Percentiles rank a stretch among this genome's conserved stretches.
Evolutionary conservation across 129 eudicot species (phyloP).

Genomic region (carrot (Daucus carota)): DNA sequence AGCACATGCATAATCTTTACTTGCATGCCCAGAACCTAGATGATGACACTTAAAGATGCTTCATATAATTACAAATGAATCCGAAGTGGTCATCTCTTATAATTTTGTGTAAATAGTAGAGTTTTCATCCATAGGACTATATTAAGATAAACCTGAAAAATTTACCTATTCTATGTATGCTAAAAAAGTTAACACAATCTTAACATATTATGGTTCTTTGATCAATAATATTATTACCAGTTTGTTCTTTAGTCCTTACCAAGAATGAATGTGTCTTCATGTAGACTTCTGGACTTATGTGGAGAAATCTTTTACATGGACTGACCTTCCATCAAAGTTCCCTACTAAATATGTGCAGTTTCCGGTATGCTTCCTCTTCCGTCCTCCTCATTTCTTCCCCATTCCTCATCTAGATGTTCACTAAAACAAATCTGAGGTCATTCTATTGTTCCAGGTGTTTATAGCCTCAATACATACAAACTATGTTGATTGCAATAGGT

Average conservation of each 20-base stretch:
- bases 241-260: background rate
- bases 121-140: no score
- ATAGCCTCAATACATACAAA: conserved; percentile 87
- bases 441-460: conserved; percentile 40
- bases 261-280: conserved; percentile 13
- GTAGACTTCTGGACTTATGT: conserved; percentile 98
- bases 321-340: conserved; percentile 84
- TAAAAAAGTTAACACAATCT: no score
- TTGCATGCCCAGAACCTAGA: no score
- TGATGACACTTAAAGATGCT: no score
- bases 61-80: no score
- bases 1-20: no score
- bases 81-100: no score
- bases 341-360: conserved; percentile 99
- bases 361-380: conserved; percentile 49
- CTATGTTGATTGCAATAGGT: conserved; percentile 92
- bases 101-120: no score
- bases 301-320: conserved; percentile 96
- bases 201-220: background rate
- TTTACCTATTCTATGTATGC: no score
- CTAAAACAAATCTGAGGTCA: conserved; percentile 12
- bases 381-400: background rate
- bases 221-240: background rate
- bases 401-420: background rate
- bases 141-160: no score